phyloP scores from a whole-genome alignment of 352 stramenopile species.

The Pythium inflatum region DNA sequence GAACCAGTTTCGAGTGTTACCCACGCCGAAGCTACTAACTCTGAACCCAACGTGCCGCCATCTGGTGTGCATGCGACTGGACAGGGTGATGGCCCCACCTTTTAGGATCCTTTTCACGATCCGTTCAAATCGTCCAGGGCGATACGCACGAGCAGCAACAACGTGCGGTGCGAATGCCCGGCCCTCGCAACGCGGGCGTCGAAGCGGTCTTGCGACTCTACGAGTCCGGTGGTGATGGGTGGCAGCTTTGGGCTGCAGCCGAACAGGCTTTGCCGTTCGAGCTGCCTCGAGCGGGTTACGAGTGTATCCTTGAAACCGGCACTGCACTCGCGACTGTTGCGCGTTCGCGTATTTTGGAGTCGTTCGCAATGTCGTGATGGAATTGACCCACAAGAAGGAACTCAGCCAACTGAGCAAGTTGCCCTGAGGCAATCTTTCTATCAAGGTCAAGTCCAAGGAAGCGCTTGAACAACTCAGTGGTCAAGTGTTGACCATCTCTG shows the following conservation, averaged over 20 bases:
- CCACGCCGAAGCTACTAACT: background rate
- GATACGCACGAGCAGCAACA: background rate
- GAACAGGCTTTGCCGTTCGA: background rate
- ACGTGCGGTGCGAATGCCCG: background rate
- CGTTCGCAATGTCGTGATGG: background rate
- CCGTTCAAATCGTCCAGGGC: no score
- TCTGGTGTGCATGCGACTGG: background rate
- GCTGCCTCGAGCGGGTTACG: background rate
- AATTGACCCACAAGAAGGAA: no score
- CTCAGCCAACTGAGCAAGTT: slow-evolving; percentile 13
- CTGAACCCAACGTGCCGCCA: background rate
- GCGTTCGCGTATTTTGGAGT: background rate
- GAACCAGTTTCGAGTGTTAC: background rate
- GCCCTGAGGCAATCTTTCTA: background rate
- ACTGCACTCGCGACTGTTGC: background rate
- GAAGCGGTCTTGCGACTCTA: background rate
- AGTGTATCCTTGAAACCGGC: background rate
- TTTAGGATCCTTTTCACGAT: no score
- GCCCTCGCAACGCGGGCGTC: background rate
- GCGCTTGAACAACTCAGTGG: background rate
- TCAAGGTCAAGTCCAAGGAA: slow-evolving; percentile 10
- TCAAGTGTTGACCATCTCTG: slow-evolving; percentile 2
- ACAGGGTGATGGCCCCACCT: no score
- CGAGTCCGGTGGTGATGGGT: background rate
- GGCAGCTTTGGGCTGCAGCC: background rate